Conservation (phyloP, 1,139 yeast genomes). For the Saccharomyces hybrid region DNA sequence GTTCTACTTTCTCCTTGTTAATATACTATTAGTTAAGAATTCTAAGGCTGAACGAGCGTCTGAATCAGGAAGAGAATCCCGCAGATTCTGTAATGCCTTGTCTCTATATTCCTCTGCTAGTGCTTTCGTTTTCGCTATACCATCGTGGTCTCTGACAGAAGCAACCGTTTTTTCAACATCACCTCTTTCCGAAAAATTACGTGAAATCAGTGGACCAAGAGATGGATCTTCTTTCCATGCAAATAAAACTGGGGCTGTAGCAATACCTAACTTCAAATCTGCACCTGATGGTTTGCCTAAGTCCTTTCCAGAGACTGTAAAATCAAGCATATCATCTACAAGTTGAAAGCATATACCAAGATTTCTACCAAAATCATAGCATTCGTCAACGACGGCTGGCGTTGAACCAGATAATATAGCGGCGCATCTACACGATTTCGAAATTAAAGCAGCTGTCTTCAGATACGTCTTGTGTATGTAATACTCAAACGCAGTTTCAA, state of each 20-base stretch:
- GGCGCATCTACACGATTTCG: slow-evolving; percentile 90
- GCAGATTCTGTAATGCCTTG: slow-evolving; percentile 64
- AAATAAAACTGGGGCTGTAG: slow-evolving; percentile 91
- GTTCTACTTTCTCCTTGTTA: slow-evolving; percentile 64
- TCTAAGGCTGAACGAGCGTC: slow-evolving; percentile 86
- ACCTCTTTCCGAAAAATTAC: slow-evolving; percentile 74
- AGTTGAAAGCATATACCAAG: slow-evolving; percentile 92
- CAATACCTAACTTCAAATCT: slow-evolving; percentile 85
- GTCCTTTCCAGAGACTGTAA: slow-evolving; percentile 71
- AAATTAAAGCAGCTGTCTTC: slow-evolving; percentile 90
- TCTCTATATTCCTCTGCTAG: slow-evolving; percentile 75
- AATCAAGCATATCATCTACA: slow-evolving; percentile 93
- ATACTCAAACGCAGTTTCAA: slow-evolving; percentile 85
- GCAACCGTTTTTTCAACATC: slow-evolving; percentile 74
- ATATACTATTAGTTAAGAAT: slow-evolving; percentile 71
- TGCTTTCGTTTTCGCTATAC: slow-evolving; percentile 66
- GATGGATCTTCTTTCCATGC: slow-evolving; percentile 90
- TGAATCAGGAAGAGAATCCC: slow-evolving; percentile 66
- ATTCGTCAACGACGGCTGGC: slow-evolving; percentile 65
- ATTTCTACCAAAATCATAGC: slow-evolving; percentile 87
- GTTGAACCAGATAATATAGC: slow-evolving; percentile 87
- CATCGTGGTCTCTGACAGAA: slow-evolving; percentile 64
- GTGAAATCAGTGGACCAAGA: slow-evolving; percentile 70
- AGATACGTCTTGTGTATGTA: slow-evolving; percentile 90
- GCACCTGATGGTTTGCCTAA: slow-evolving; percentile 96